Percentiles rank a stretch among this genome's conserved stretches.
phyloP scores from a whole-genome alignment of 2,329 filamentous ascomycete genomes.

The Neonectria punicea region DNA sequence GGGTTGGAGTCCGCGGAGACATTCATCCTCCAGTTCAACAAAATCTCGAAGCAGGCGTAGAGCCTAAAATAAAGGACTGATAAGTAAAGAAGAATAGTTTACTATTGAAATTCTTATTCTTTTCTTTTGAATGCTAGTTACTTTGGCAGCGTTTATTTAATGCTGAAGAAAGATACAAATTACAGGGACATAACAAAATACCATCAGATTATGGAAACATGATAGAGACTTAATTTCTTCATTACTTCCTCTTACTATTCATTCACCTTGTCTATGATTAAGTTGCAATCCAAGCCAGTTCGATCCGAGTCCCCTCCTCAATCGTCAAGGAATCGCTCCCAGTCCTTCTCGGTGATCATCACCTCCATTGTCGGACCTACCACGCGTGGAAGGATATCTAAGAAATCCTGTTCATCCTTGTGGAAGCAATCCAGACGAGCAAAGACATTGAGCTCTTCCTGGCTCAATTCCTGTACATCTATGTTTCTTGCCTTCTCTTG shows the following conservation, averaged over 20 bases:
- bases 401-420: neutral
- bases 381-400: neutral
- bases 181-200: neutral
- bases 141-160: too few relatives aligned
- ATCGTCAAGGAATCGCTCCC: neutral
- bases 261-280: neutral
- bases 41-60: slow-evolving; percentile 20
- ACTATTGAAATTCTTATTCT: too few relatives aligned
- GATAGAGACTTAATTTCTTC: neutral
- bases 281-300: too few relatives aligned
- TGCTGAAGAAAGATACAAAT: too few relatives aligned
- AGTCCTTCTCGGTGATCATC: neutral
- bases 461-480: neutral
- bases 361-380: neutral
- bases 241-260: neutral
- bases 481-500: neutral
- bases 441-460: neutral
- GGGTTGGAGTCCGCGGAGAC: slow-evolving; percentile 40
- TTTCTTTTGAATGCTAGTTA: too few relatives aligned
- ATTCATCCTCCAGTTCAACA: slow-evolving; percentile 13
- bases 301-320: neutral
- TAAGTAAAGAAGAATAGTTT: too few relatives aligned
- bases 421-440: neutral
- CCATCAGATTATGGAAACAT: neutral
- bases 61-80: neutral